A percentile compares a stretch with the other conserved stretches of the same genome.
Conservation (phyloP, 163 green algal genomes). For the Chlamydomonas reinhardtii region DNA sequence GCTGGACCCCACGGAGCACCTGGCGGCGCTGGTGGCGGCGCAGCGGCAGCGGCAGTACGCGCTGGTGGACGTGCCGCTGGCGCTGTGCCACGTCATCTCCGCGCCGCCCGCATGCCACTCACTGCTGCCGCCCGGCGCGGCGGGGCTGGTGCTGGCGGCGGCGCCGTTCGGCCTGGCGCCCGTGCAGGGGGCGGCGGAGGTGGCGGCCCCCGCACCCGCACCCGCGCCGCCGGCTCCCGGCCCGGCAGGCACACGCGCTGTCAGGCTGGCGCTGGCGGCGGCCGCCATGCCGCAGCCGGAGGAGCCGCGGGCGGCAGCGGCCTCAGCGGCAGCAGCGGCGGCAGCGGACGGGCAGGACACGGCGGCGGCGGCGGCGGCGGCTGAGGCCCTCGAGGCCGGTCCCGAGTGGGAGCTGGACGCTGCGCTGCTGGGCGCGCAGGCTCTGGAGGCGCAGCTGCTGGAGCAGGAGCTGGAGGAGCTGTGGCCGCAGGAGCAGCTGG, state of each 20-base stretch:
- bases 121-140: background rate
- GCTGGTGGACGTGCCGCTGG: slow-evolving; percentile 27
- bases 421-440: slow-evolving; percentile 23
- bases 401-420: slow-evolving; percentile 14
- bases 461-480: too few species aligned
- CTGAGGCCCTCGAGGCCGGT: background rate
- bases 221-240: too few species aligned
- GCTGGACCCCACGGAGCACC: too few species aligned
- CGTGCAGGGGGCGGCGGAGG: background rate
- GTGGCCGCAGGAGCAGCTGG: background rate
- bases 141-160: slow-evolving; percentile 16
- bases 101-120: slow-evolving; percentile 32
- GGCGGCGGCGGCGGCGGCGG: too few species aligned
- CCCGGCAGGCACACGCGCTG: too few species aligned
- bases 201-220: too few species aligned
- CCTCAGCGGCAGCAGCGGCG: background rate
- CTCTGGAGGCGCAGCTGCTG: background rate
- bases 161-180: background rate
- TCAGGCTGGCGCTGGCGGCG: too few species aligned
- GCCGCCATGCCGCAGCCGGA: background rate
- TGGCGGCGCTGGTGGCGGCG: background rate
- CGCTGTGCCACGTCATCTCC: slow-evolving; percentile 47
- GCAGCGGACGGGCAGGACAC: too few species aligned
- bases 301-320: background rate
- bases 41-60: background rate